Base-by-base conservation (phyloP, 2,329 filamentous ascomycete species). In the Cytospora mali region DNA sequence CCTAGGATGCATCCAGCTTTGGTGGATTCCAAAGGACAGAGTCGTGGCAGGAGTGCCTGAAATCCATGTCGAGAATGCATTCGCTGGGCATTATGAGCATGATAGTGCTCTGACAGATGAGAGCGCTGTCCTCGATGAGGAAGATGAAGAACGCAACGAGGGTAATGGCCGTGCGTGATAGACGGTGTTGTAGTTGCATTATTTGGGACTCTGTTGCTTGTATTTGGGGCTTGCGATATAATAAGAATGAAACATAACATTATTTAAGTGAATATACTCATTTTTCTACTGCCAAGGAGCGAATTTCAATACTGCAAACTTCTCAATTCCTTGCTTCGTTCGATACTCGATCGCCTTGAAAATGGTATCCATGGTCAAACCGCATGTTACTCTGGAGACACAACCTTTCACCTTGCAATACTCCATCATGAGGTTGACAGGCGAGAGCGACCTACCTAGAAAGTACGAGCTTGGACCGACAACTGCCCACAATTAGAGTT, bases 61-160 rank as follows among this genome's bases (percentile, higher is more conserved):
- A 42, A 61, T 65, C 6, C 61, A 65, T 35, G 61, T 65, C 1
- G 64, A 63, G 31, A 63, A 51, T n/a, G 57, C 55, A 13, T 62
- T 65, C 35, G 54, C 51, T 35, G 46, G 48, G 5, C 60, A 59
- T 42, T 50, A 60, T 11, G 58, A 58, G 23, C 23, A 52, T 29
- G 21, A 52, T 25, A 27, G 11, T 13, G 10, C 11, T 13, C 52
- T 10, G 14, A 25, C 14, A 14, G 51, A 46, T 7, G 62, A 63
- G 5, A 35, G 21, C 21, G 35, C 55, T 21, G 11, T 63, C 9
- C 46, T 51, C 6, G 63, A 65, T 9, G 55, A 64, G 1, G 55
- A 33, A 23, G 58, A 49, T 2, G 59, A 48, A 10, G 29, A 21
- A 52, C 51, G 50, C 27, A 29, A 35, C 0, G 18, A 25, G 13